These are phyloP conservation scores for Daldinia concentrica DNA, from an alignment of 495 filamentous ascomycete species.

Conservation along the genomic window DNA sequence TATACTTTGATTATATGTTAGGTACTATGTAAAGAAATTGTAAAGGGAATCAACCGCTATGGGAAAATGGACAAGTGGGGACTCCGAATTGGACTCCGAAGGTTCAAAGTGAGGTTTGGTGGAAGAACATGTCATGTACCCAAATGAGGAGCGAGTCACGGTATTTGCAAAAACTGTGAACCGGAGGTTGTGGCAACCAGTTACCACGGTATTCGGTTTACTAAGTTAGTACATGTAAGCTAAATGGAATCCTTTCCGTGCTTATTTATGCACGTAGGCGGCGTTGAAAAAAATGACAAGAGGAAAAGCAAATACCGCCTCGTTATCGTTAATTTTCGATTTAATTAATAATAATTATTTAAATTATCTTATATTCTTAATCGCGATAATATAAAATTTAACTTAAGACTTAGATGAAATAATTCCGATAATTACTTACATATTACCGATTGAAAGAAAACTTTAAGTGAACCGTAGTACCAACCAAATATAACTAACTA, in stretches of 20 bases:
- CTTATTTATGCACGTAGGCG: background rate
- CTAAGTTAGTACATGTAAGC: background rate
- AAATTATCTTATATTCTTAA: background rate
- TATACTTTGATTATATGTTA: background rate
- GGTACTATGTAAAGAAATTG: conserved; percentile 1
- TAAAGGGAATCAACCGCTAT: background rate
- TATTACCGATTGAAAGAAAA: background rate
- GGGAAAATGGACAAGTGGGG: background rate
- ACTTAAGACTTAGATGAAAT: background rate
- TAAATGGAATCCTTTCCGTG: background rate
- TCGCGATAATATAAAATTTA: background rate
- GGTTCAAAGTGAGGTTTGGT: background rate
- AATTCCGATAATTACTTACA: background rate
- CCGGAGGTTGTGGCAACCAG: background rate
- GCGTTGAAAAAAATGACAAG: background rate
- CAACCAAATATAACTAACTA: background rate
- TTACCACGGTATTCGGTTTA: conserved; percentile 1
- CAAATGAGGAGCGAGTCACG: background rate
- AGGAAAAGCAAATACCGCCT: background rate
- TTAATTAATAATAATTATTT: background rate
- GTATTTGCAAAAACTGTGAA: conserved; percentile 6
- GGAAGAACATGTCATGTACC: background rate
- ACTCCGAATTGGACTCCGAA: background rate
- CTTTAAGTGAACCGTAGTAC: background rate
- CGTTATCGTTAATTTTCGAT: background rate